Conservation (phyloP, 2,329 filamentous ascomycete species). For the Pestalotiopsis sp. region DNA sequence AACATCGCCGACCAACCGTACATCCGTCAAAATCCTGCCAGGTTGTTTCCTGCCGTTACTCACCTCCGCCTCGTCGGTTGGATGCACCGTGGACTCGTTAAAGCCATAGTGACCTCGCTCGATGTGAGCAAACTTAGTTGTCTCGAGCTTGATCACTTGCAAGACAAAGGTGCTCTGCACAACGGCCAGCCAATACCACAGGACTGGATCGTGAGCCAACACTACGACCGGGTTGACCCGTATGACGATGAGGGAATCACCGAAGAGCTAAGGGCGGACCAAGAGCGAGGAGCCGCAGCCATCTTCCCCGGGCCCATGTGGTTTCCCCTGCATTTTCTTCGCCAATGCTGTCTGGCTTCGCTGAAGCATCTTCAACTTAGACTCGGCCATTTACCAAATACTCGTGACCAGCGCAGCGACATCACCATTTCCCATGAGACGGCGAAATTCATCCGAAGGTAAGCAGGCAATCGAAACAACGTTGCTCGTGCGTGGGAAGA, state of each 20-base stretch:
- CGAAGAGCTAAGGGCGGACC: background rate
- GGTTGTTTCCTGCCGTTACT: background rate
- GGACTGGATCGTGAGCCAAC: too few relatives aligned
- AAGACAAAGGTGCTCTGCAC: background rate
- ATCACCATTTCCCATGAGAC: background rate
- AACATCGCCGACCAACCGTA: background rate
- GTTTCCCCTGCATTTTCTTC: background rate
- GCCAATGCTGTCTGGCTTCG: background rate
- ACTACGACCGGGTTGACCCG: too few relatives aligned
- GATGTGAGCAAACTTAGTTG: background rate
- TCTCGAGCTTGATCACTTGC: background rate
- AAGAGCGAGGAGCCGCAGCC: background rate
- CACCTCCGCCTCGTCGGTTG: background rate
- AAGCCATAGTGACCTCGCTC: background rate
- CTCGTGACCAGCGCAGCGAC: too few relatives aligned
- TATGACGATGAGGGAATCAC: too few relatives aligned
- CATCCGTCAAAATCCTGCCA: background rate
- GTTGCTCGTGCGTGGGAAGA: too few relatives aligned
- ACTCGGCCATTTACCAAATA: background rate
- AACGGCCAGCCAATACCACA: too few relatives aligned
- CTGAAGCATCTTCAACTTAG: background rate
- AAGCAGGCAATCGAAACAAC: background rate
- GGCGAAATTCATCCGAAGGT: background rate
- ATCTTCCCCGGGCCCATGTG: background rate
- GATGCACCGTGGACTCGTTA: background rate